Conservation (phyloP, 73 alveolate genomes). For the Blepharisma japonicum region DNA sequence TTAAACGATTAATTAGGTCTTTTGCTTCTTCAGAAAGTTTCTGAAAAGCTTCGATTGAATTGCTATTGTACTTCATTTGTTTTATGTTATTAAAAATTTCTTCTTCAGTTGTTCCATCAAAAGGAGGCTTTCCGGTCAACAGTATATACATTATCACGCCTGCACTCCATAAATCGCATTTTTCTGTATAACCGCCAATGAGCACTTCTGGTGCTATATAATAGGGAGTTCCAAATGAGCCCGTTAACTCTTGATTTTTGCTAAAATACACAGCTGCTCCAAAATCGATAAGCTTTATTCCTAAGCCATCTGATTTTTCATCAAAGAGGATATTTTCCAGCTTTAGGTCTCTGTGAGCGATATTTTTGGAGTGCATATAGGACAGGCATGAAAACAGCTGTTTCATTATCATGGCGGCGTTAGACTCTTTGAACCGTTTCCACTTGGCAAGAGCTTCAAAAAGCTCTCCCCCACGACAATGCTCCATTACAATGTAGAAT, state of each 20-base stretch:
- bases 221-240: constrained; percentile 15
- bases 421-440: not conserved
- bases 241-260: not conserved
- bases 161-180: constrained; percentile 42
- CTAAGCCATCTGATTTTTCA: constrained; percentile 46
- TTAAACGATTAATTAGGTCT: not conserved
- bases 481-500: constrained; percentile 33
- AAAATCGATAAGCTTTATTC: not conserved
- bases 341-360: constrained; percentile 85
- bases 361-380: constrained; percentile 56
- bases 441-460: not conserved
- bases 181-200: constrained; percentile 18
- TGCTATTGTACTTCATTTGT: not conserved
- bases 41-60: not conserved
- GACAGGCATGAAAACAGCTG: constrained; percentile 43
- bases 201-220: constrained; percentile 32
- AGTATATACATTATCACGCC: constrained; percentile 48
- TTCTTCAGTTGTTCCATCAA: constrained; percentile 38
- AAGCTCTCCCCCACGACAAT: constrained; percentile 31
- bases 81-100: constrained; percentile 26
- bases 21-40: constrained; percentile 9
- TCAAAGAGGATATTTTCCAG: constrained; percentile 84
- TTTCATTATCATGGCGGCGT: not conserved
- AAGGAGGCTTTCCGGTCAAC: constrained; percentile 47
- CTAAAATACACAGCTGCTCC: not conserved